These are phyloP conservation scores for Heracleum sosnowskyi DNA, from an alignment of 129 eudicot species.

Conservation along the genomic window DNA sequence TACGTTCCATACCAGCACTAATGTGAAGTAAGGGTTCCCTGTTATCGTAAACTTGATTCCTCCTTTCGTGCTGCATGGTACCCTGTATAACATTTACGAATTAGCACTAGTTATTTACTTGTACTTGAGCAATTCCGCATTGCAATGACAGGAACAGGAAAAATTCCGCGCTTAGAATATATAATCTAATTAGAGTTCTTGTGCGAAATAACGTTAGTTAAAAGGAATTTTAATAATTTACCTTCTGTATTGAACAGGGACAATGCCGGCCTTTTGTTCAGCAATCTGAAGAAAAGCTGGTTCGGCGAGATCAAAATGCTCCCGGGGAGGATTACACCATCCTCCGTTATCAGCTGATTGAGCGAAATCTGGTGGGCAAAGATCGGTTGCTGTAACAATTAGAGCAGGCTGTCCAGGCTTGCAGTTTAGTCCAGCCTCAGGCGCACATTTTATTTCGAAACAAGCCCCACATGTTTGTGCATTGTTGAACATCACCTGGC, in stretches of 20 bases:
- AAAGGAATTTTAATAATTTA: background rate
- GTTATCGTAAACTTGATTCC: conserved; percentile 54
- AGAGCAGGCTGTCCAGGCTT: conserved; percentile 36
- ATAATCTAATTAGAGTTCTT: no score
- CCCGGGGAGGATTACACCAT: conserved; percentile 62
- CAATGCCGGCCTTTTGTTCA: conserved; percentile 51
- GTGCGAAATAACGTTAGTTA: background rate
- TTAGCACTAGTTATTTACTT: background rate
- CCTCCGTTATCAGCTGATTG: conserved; percentile 35
- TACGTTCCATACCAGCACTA: conserved; percentile 57
- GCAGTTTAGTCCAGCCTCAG: conserved; percentile 31
- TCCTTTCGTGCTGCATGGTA: conserved; percentile 54
- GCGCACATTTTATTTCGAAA: conserved; percentile 47
- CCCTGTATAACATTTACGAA: conserved; percentile 22
- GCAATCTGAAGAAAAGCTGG: conserved; percentile 54
- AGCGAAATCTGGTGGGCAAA: conserved; percentile 41
- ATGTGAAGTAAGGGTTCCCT: conserved; percentile 41
- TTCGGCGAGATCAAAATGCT: conserved; percentile 63
- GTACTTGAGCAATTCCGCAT: background rate
- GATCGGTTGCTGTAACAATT: conserved; percentile 50
- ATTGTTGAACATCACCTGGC: conserved; percentile 48
- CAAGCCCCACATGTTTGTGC: conserved; percentile 64
- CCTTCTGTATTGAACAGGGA: conserved; percentile 65
- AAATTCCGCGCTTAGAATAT: no score
- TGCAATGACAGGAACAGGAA: background rate